Evolutionary conservation across 768 basidiomycete genomes (phyloP).

Genomic region (Mycena rosella): DNA sequence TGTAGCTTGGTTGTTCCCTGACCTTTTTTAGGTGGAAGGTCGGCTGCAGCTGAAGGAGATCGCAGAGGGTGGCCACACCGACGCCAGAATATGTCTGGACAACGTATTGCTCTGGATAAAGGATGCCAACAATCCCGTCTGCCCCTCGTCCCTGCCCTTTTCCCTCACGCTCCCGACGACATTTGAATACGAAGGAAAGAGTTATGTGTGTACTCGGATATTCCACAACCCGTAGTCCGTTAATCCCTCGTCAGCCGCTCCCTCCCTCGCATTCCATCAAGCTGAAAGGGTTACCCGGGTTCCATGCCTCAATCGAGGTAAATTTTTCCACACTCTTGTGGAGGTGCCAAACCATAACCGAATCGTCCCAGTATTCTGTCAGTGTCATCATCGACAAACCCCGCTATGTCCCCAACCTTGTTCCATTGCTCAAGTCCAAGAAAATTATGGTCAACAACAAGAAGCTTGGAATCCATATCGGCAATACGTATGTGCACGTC

Average conservation of each 20-base stretch:
- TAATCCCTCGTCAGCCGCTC: slow-evolving; percentile 59
- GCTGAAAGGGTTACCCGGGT: slow-evolving; percentile 79
- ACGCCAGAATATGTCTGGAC: slow-evolving; percentile 64
- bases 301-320: slow-evolving; percentile 71
- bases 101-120: slow-evolving; percentile 71
- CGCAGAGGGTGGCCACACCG: slow-evolving; percentile 73
- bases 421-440: slow-evolving; percentile 64
- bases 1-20: slow-evolving; percentile 2
- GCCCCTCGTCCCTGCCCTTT: slow-evolving; percentile 69
- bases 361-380: slow-evolving; percentile 64
- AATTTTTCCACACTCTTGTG: slow-evolving; percentile 17
- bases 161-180: slow-evolving; percentile 67
- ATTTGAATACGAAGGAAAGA: slow-evolving; percentile 66
- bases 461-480: slow-evolving; percentile 64
- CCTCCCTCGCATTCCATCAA: slow-evolving; percentile 80
- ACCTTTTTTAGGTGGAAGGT: slow-evolving; percentile 67
- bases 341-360: neutral
- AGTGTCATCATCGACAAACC: slow-evolving; percentile 65
- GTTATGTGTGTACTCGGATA: slow-evolving; percentile 63
- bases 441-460: slow-evolving; percentile 66
- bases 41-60: slow-evolving; percentile 70
- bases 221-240: slow-evolving; percentile 9
- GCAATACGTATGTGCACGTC: slow-evolving; percentile 64
- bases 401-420: slow-evolving; percentile 50
- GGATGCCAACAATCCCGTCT: slow-evolving; percentile 54